phyloP scores from a whole-genome alignment of 768 basidiomycete species.

The Suillus ampliporus region DNA sequence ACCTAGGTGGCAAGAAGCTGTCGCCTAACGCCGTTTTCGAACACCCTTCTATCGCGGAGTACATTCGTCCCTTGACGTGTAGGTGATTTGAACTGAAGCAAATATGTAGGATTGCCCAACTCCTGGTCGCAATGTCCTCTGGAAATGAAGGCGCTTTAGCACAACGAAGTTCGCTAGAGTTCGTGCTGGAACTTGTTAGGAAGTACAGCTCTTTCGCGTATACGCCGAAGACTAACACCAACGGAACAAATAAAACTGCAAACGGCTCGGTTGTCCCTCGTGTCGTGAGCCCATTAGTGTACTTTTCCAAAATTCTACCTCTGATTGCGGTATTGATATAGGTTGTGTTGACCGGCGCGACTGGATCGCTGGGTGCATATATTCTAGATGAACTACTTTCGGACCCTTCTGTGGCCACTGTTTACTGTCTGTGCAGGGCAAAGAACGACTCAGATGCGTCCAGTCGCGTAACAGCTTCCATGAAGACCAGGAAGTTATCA shows the following conservation, averaged over 20 bases:
- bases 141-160: slow-evolving; percentile 31
- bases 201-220: slow-evolving; percentile 38
- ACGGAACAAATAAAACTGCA: slow-evolving; percentile 20
- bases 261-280: slow-evolving; percentile 8
- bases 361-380: slow-evolving; percentile 60
- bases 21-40: slow-evolving; percentile 51
- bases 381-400: slow-evolving; percentile 52
- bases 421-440: slow-evolving; percentile 59
- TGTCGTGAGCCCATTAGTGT: slow-evolving; percentile 12
- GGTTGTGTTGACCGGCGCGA: slow-evolving; percentile 55
- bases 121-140: slow-evolving; percentile 41
- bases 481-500: slow-evolving; percentile 42
- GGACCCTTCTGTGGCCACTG: slow-evolving; percentile 41
- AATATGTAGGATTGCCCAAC: slow-evolving; percentile 43
- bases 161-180: slow-evolving; percentile 37
- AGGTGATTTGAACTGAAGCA: slow-evolving; percentile 7
- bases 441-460: slow-evolving; percentile 49
- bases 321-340: slow-evolving; percentile 5
- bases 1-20: slow-evolving; percentile 28
- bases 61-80: slow-evolving; percentile 9
- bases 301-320: slow-evolving; percentile 13
- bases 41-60: slow-evolving; percentile 50
- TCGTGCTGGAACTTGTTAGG: slow-evolving; percentile 53
- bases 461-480: slow-evolving; percentile 46
- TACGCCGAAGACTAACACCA: not conserved